Evolutionary conservation across 1,284 basidiomycete genomes (phyloP), one percentile per base, ranked within the genome.

Genomic region (Phlebopus sp.): DNA sequence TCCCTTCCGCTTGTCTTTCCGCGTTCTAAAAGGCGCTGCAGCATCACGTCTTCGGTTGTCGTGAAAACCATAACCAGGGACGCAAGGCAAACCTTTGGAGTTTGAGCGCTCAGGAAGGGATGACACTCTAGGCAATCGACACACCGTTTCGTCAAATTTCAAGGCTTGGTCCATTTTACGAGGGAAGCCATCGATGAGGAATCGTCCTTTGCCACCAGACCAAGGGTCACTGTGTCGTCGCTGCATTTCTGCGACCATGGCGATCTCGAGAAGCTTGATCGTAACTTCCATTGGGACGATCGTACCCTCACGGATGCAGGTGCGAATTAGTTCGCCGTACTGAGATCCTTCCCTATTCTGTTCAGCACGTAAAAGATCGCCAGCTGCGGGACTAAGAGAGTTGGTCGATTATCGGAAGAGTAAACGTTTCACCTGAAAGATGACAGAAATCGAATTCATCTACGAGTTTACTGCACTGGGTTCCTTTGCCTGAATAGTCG

Each of bases 241-340:
- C 59, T 76, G 69, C 37, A 96, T 68, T 9, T 82, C 82, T 37
- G 73, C 79, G 31, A 70, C 63, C 87, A 99, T 99, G 13, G 96
- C 95, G 64, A 92, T 96, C 73, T 95, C 84, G 52, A 99, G 77
- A 29, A 99, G 83, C 69, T 94, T 94, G 66, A 99, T 84, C 29
- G 97, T 99, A 50, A 99, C 90, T 65, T 97, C 90, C 84, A 92
- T 92, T 4, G 97, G 97, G 5, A 99, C 97, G 60, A 99, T 97
- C 54, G 77, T 85, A 49, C 97, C 97, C 69, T 96, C 95, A 52
- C 79, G 84, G 69, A 99, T 99, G 74, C 86, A 90, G 19, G 81
- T 85, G 55, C 82, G 84, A 69, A 99, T 99, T 67, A 99, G 75
- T 30, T 83, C 76, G 35, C 95, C 95, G 62, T 88, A 92, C 57